Percentiles rank a stretch among this genome's conserved stretches.
Evolutionary conservation across 768 basidiomycete genomes (phyloP).

Genomic region (Lentinula detonsa): DNA sequence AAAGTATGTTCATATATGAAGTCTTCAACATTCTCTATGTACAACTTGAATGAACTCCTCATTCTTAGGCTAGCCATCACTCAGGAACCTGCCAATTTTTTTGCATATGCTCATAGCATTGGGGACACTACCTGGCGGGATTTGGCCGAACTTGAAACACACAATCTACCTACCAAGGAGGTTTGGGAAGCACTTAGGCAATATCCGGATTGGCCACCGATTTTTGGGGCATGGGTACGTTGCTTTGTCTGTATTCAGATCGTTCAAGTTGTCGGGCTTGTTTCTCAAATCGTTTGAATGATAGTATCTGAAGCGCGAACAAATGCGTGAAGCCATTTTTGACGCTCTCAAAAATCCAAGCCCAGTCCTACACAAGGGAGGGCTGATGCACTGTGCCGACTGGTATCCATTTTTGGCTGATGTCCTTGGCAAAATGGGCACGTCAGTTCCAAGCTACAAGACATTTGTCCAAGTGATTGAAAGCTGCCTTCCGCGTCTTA

Average conservation of each 20-base stretch:
- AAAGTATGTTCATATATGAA: background rate
- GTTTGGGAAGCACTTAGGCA: background rate
- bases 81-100: conserved; percentile 3
- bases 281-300: background rate
- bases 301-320: background rate
- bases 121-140: background rate
- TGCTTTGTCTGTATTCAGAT: background rate
- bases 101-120: conserved; percentile 2
- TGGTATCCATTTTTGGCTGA: background rate
- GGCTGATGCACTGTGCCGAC: background rate
- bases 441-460: background rate
- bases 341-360: background rate
- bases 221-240: conserved; percentile 4
- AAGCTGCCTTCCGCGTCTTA: background rate
- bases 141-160: background rate
- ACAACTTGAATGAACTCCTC: background rate
- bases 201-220: background rate
- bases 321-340: background rate
- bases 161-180: background rate
- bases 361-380: background rate
- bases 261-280: background rate
- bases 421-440: background rate
- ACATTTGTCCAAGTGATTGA: background rate
- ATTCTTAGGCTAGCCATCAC: background rate
- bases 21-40: background rate